Evolutionary conservation across 2,329 filamentous ascomycete genomes (phyloP), one percentile per base, ranked within the genome.

Genomic region (Apiospora aurea): DNA sequence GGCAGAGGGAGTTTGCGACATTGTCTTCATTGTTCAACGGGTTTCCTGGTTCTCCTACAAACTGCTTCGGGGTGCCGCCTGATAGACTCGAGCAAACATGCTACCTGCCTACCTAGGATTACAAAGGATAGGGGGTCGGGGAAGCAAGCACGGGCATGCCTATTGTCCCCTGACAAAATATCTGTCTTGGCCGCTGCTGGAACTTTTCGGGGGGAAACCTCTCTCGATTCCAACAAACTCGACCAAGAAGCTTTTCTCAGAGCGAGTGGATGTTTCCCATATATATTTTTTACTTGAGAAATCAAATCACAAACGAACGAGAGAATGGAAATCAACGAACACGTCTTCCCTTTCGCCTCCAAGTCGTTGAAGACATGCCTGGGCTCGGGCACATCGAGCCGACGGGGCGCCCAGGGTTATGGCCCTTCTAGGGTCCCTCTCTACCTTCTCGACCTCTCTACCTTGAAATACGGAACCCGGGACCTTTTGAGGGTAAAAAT

Each of bases 81-180:
- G 53, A 61, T 38, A 7, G 53, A 38, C 53, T 61, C 29, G 53
- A 61, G 53, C 53, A 61, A 61, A 61, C 53, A 38, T 61, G 53
- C 5, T 38, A 38, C 53, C 38, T 61, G 53, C 38, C 53, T 61
- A 10, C 53, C 26, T 57, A 16, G 26, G 51, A 21, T 10, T 6
- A 61, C 53, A 61, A 61, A 61, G 53, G 53, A 61, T 61, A 38
- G 53, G 53, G 53, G 29, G 6, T 61, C 29, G 29, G 18, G 29
- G 26, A 61, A 61, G 53, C 53, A 61, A 61, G 53, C 53, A 61
- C 4, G 29, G 10, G 16, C 16, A 38, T 10, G 18, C 14, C 53
- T 61, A 38, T 21, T 38, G 29, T 61, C 16, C 7, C 16, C 29
- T 61, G 29, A 61, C 53, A 61, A 61, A 61, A 61, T 61, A 29